Evolutionary conservation across 371 early-diverging fungal species (phyloP), one percentile per base, ranked within the genome.

Genomic region (Phascolomyces articulosus): DNA sequence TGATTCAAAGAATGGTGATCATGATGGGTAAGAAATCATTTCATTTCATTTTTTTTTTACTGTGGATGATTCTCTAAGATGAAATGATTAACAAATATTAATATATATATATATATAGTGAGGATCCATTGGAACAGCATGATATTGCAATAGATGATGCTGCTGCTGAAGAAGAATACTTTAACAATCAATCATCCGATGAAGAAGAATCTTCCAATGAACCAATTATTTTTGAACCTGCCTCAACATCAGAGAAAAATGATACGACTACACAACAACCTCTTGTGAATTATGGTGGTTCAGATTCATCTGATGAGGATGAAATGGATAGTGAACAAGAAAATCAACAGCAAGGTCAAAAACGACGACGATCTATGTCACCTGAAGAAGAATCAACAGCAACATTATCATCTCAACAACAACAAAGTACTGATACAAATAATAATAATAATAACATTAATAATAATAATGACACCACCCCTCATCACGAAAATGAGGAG

Each of bases 161-260:
- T 66, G 84, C 88, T 21, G 87, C 85, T 24, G 96, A 96, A 63
- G 95, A 95, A 57, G 92, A 91, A 4, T 96, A 95, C 66, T 93
- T 96, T 68, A 90, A 93, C 69, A 77, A 83, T 4, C 51, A 49
- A 49, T 79, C 85, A 0, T 91, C 92, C 40, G 93, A 90, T 21
- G 87, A 84, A 56, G 80, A 84, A 21, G 76, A 71, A 10, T 61
- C 65, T 23, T 38, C 58, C 2, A 23, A 8, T 31, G 31, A 31
- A 31, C 31, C n/a, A n/a, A n/a, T n/a, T n/a, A n/a, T n/a, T n/a
- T n/a, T n/a, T n/a, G 65, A 66, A 29, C 26, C 63, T 49, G 20
- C 40, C 58, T 26, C 29, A 54, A 40, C 67, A 64, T 57, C 59
- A 47, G 15, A 58, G 44, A 10, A 40, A 34, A 51, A 34, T 38